Evolutionary conservation across 805 yeast genomes (phyloP).

Genomic region (Cyberlindnera bimundalis): DNA sequence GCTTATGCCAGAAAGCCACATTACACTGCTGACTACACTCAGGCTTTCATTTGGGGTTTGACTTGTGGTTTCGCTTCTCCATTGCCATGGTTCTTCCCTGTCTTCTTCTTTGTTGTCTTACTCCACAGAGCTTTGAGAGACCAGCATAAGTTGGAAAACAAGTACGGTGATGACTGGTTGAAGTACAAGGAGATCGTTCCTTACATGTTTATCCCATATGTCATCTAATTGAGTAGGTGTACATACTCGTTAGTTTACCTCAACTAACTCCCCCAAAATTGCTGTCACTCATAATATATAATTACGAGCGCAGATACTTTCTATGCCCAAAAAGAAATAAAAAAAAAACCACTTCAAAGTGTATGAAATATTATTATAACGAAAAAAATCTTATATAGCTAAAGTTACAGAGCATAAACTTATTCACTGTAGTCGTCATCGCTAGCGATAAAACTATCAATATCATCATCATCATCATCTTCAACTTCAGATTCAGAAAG

Average conservation of each 20-base stretch:
- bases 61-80: conserved; percentile 84
- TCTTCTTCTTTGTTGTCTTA: conserved; percentile 82
- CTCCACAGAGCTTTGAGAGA: conserved; percentile 89
- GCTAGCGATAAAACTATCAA: conserved; percentile 5
- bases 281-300: no score
- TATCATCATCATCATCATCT: conserved; percentile 16
- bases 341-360: no score
- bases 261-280: no score
- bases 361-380: not conserved
- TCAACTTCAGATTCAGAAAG: conserved; percentile 13
- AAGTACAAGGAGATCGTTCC: conserved; percentile 85
- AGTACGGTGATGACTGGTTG: conserved; percentile 95
- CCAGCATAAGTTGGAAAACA: conserved; percentile 73
- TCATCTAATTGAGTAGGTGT: conserved; percentile 46
- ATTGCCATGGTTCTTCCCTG: conserved; percentile 95
- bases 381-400: not conserved
- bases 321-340: no score
- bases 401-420: not conserved
- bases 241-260: no score
- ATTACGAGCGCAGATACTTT: no score
- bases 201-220: conserved; percentile 85
- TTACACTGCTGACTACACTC: conserved; percentile 91
- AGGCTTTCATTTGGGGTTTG: conserved; percentile 88
- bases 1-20: conserved; percentile 89
- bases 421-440: conserved; percentile 19